Percentiles rank a stretch among this genome's conserved stretches.
Evolutionary conservation across 352 stramenopile genomes (phyloP).

Genomic region (Globisporangium lucens): DNA sequence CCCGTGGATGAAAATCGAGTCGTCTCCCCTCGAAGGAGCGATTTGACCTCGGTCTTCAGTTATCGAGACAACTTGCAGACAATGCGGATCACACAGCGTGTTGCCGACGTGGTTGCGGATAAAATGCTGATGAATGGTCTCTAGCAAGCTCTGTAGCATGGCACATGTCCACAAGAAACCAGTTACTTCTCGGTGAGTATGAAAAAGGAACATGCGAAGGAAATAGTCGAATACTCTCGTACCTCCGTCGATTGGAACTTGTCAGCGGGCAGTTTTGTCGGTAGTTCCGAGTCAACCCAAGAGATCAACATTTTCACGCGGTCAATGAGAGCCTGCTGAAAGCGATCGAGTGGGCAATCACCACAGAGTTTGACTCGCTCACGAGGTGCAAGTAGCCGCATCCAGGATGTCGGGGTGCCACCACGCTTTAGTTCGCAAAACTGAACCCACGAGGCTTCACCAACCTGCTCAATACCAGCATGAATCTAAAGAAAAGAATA

Average conservation of each 20-base stretch:
- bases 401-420: conserved; percentile 9
- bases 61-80: conserved; percentile 34
- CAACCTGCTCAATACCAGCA: conserved; percentile 6
- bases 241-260: conserved; percentile 38
- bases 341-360: conserved; percentile 26
- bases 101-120: conserved; percentile 40
- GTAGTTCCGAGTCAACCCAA: conserved; percentile 13
- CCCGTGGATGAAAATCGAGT: conserved; percentile 29
- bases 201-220: too few relatives aligned
- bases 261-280: conserved; percentile 30
- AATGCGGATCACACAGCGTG: conserved; percentile 32
- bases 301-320: conserved; percentile 38
- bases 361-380: background rate
- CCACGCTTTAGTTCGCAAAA: conserved; percentile 5
- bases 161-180: too few relatives aligned
- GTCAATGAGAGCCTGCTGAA: conserved; percentile 30
- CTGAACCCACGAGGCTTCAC: conserved; percentile 11
- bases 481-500: conserved; percentile 11
- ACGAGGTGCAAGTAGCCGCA: background rate
- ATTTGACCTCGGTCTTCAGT: conserved; percentile 31
- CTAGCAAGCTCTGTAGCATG: conserved; percentile 32
- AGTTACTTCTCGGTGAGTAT: too few relatives aligned
- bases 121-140: conserved; percentile 58
- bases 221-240: too few relatives aligned
- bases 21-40: conserved; percentile 13